Base-by-base conservation (phyloP, 2,329 filamentous ascomycete species). In the Neospermospora avenae region DNA sequence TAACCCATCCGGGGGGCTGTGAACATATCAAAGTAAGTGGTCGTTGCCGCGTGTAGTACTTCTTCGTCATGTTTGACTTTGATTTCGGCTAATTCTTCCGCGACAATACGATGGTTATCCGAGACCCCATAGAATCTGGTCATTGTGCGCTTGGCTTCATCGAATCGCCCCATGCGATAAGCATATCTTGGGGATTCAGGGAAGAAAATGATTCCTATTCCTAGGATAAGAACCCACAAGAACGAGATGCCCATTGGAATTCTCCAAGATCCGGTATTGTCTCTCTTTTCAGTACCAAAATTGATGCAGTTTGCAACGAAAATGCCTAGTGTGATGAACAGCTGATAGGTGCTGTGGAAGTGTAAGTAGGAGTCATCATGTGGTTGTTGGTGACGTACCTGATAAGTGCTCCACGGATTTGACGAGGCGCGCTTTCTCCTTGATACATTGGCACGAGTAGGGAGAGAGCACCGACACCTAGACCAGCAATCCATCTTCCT, bases 311-410 rank as follows among this genome's bases (percentile, higher is more conserved):
- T 81, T 57, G 80, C 76, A 39, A 81, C 68, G 42, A 84, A 81
- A 63, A 90, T 88, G 16, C 87, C 87, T 18, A 89, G 75, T 0
- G 86, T 90, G 70, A 90, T 88, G 75, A 88, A 84, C 10, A 90
- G 80, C 73, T 90, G 87, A 74, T 89, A 90, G 13, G 80, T 83
- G 6, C 81, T 64, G 44, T 79, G 51, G 13, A 34, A n/a, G 18
- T 80, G 56, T 42, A 22, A 5, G 13, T 7, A n/a, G 7, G 37
- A 39, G 37, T 39, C 37, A 39, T n/a, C 4, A 39, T 11, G 11
- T n/a, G 22, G 14, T 35, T n/a, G 5, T 4, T 1, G 16, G 22
- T 6, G 16, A 22, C 25, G 14, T 59, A 68, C 67, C 65, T 62
- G 31, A 87, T 82, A 48, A 87, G 78, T 34, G 82, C 80, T 64